Evolutionary conservation across 192 early-diverging fungal species (phyloP), one percentile per base, ranked within the genome.

Genomic region (Coemansia biformis): DNA sequence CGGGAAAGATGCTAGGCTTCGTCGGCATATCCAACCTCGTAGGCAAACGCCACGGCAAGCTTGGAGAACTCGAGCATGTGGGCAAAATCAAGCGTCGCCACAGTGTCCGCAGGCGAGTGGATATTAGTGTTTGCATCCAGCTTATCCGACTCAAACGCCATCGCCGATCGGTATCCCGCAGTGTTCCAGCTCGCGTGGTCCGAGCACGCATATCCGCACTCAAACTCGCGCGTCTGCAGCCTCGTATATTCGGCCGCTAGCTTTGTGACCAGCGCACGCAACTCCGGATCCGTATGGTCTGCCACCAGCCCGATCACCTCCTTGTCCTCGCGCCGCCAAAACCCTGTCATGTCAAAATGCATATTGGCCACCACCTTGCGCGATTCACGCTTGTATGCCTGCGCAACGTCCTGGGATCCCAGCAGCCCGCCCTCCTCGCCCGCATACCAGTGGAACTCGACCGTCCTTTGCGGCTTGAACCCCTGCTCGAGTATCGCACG

Each of bases 321-420:
- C 18, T 62, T 62, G 45, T 83, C 76, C 37, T 68, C 43, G 38
- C 76, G 58, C n/a, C 63, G 79, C 54, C 60, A 64, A 53, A 86
- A 98, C 22, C 91, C 95, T 11, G 92, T 94, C 95, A 98, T 98
- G 59, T 98, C 95, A 54, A 86, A 80, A 57, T 95, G 92, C 30
- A 89, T 69, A 76, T 89, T 87, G 19, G 81, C 91, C 46, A 78
- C 64, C 6, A 97, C 85, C 18, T 72, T 54, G 34, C 77, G 75
- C 2, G 53, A 60, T n/a, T 67, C 59, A 13, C 71, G 46, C 47
- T 78, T 65, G 69, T 93, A 95, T 23, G 79, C 57, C 28, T 71
- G 42, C 12, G 88, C 86, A 44, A 95, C 80, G 45, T 78, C 87
- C 76, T 92, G 91, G 19, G 85, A 88, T 13, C 95, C 92, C 46